Percentiles rank a stretch among this genome's conserved stretches.
Evolutionary conservation across 148 eudicot genomes (phyloP).

Genomic region (Diospyros lotus): DNA sequence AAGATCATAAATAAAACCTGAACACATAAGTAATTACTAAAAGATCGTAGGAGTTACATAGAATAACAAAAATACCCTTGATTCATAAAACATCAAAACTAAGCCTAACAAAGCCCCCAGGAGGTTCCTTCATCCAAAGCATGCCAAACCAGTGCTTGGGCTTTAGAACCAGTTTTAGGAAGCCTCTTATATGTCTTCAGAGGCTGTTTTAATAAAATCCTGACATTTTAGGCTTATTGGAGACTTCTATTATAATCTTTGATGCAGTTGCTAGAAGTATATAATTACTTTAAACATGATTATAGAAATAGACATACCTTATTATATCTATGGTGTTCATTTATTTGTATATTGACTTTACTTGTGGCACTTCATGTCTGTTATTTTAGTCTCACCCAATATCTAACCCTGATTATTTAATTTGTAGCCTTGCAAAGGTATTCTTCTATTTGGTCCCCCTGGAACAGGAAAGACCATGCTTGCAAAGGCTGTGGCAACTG

Average conservation of each 20-base stretch:
- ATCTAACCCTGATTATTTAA: constrained; percentile 5
- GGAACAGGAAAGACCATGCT: constrained; percentile 99
- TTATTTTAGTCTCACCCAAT: not conserved
- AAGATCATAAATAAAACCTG: no score
- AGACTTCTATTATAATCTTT: not conserved
- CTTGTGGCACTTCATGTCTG: not conserved
- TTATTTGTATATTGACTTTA: not conserved
- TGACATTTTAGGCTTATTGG: not conserved
- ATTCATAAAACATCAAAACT: no score
- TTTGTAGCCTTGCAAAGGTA: constrained; percentile 94
- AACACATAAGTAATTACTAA: no score
- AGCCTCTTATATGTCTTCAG: no score
- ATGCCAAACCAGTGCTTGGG: no score
- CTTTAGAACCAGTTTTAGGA: no score
- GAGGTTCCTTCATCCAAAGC: no score
- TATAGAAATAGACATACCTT: not conserved
- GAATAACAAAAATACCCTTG: no score
- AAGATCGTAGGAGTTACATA: no score
- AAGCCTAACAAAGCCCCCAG: no score
- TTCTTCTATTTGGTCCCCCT: constrained; percentile 92
- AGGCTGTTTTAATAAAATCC: not conserved
- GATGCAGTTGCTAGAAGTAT: not conserved
- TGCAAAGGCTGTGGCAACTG: constrained; percentile 97
- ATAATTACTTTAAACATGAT: not conserved
- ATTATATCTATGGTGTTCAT: not conserved